Base-by-base conservation (phyloP, 2,329 filamentous ascomycete genomes). In the Xylariaceae sp. region DNA sequence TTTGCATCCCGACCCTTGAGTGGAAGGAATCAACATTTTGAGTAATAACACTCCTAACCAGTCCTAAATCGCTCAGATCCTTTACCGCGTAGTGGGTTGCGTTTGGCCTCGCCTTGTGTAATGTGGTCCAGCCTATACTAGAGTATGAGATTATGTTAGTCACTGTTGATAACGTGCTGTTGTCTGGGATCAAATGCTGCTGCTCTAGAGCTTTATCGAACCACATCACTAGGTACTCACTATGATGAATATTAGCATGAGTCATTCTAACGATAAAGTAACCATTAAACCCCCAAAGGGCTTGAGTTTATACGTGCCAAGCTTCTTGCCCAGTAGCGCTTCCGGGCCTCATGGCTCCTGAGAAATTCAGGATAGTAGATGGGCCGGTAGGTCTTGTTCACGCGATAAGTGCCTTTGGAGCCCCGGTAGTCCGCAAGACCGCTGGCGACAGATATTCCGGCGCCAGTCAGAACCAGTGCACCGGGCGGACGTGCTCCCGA, bases 21-120 rank as follows among this genome's bases (percentile, higher is more conserved):
- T 99, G 94, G 66, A 99, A 95, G 2, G 90, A 96, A 71, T 99
- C 94, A 45, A 99, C 94, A 65, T 97, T 97, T 67, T 99, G 94
- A 38, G 94, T 97, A 58, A 99, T 83, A 51, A 96, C 88, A 46
- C 75, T 82, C 49, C 78, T 80, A 39, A 96, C 75, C 44, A 90
- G 70, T 2, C 90, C 91, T 57, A 94, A 72, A 5, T 78, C 69
- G 2, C 82, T 87, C 33, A 97, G 73, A 55, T 86, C 78, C 45
- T 81, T 77, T 49, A 97, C 80, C 2, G 91, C 90, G 65, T 81
- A 77, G 71, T 99, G 94, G 2, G 84, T 85, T 3, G 75, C 72
- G 64, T 97, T 97, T 11, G 92, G 91, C 50, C 73, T 74, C n/a
- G 90, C 89, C 54, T 82, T 85, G 62, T 87, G 74, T 57, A 97